These are phyloP conservation scores for Pseudogymnoascus sp. DNA, from an alignment of 2,329 filamentous ascomycete species.

Conservation along the genomic window DNA sequence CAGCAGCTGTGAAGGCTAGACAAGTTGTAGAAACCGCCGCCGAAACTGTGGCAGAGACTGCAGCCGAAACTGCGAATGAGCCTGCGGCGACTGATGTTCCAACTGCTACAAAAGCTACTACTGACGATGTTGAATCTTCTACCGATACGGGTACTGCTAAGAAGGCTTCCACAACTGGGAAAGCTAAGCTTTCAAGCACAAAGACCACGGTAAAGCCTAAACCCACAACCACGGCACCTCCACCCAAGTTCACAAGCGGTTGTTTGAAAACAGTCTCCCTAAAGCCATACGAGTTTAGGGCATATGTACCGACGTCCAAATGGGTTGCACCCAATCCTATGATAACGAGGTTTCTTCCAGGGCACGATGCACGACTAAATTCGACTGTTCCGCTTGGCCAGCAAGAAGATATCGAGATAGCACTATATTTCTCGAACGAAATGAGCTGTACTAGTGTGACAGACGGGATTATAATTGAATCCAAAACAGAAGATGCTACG, in stretches of 20 bases:
- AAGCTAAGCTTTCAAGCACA: not conserved
- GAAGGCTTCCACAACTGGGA: not conserved
- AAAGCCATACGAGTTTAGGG: conserved; percentile 45
- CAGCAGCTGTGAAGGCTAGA: conserved; percentile 20
- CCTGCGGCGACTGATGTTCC: not conserved
- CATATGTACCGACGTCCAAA: conserved; percentile 44
- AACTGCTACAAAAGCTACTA: not conserved
- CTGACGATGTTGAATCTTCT: not conserved
- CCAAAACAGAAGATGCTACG: conserved; percentile 40
- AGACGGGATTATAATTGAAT: conserved; percentile 41
- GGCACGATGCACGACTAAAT: conserved; percentile 45
- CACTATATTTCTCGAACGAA: conserved; percentile 48
- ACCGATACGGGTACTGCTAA: conserved; percentile 1
- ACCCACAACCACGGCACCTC: not conserved
- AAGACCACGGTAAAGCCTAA: not conserved
- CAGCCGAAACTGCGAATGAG: not conserved
- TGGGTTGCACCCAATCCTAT: conserved; percentile 46
- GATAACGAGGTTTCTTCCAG: conserved; percentile 47
- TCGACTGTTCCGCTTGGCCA: conserved; percentile 30
- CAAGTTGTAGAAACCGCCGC: not conserved
- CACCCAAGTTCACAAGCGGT: not conserved
- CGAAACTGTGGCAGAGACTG: not conserved
- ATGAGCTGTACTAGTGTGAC: conserved; percentile 51
- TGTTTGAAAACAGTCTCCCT: conserved; percentile 43
- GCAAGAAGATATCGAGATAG: conserved; percentile 30